A percentile compares a stretch with the other conserved stretches of the same genome.
These are phyloP conservation scores for Echites panduratus DNA, from an alignment of 257 asterid genomes.

Conservation along the genomic window DNA sequence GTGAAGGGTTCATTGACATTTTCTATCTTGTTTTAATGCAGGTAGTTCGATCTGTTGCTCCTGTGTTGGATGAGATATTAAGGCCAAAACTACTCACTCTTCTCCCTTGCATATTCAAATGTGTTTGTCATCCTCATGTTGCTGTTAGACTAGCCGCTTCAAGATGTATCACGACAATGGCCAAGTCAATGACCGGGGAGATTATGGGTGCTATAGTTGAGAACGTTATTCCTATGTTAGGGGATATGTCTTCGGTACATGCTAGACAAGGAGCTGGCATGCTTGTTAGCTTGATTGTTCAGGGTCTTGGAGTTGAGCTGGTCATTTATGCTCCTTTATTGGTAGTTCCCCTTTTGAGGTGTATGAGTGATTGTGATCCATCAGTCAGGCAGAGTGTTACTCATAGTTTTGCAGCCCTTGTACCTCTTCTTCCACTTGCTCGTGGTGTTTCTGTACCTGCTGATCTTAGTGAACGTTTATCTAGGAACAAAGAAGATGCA, in stretches of 20 bases:
- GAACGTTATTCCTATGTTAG: constrained; percentile 87
- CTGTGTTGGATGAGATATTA: constrained; percentile 57
- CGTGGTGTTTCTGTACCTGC: constrained; percentile 77
- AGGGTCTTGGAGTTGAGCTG: constrained; percentile 90
- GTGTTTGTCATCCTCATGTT: constrained; percentile 85
- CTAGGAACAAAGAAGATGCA: constrained; percentile 85
- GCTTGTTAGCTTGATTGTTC: constrained; percentile 98
- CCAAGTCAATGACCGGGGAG: constrained; percentile 84
- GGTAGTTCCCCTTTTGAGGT: constrained; percentile 92
- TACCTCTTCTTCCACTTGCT: constrained; percentile 95
- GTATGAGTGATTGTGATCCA: constrained; percentile 92
- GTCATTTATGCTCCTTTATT: constrained; percentile 95
- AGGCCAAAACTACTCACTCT: constrained; percentile 73
- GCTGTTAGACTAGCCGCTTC: constrained; percentile 92
- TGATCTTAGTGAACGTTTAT: constrained; percentile 69
- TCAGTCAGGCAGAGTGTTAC: constrained; percentile 99
- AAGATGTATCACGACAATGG: constrained; percentile 88
- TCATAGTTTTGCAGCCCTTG: constrained; percentile 94
- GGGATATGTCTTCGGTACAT: constrained; percentile 80
- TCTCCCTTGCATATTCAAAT: constrained; percentile 85
- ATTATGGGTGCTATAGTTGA: constrained; percentile 84
- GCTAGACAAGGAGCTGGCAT: constrained; percentile 99
- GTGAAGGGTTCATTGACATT: not conserved
- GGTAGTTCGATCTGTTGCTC: constrained; percentile 93
- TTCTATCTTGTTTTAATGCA: constrained; percentile 24